A percentile compares a stretch with the other conserved stretches of the same genome.
Conservation (phyloP, 164 flowering plant species). For the Magnolia officinalis region DNA sequence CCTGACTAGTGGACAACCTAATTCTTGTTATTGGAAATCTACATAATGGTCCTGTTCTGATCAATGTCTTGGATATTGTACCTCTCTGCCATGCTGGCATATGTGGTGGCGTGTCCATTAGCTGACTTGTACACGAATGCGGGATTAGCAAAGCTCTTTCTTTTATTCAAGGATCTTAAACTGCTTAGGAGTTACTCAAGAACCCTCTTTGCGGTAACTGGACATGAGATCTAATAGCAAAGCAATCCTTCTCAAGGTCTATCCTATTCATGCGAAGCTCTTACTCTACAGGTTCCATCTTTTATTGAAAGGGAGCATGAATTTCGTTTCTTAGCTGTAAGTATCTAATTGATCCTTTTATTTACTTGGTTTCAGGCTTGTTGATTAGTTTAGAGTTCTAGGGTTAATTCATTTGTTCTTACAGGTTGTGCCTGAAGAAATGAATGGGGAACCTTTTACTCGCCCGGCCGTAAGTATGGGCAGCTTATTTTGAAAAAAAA, state of each 20-base stretch:
- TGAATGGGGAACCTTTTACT: conserved; percentile 51
- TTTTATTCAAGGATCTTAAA: not conserved
- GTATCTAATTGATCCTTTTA: conserved; percentile 15
- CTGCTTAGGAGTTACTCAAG: not conserved
- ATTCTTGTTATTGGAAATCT: too few relatives aligned
- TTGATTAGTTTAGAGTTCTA: not conserved
- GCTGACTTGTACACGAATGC: too few relatives aligned
- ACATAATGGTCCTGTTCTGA: too few relatives aligned
- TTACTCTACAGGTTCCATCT: conserved; percentile 57
- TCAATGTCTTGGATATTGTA: too few relatives aligned
- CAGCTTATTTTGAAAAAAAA: not conserved
- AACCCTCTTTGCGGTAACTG: not conserved
- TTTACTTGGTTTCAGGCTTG: not conserved
- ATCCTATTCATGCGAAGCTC: not conserved
- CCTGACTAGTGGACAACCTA: too few relatives aligned
- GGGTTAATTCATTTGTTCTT: not conserved
- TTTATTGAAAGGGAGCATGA: conserved; percentile 85
- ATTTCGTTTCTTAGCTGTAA: conserved; percentile 88
- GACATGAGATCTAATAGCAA: not conserved
- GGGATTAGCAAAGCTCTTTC: not conserved
- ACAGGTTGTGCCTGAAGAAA: conserved; percentile 69
- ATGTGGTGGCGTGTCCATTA: too few relatives aligned
- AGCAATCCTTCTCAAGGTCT: not conserved
- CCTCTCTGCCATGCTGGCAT: too few relatives aligned
- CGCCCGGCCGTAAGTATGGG: conserved; percentile 52